Evolutionary conservation across 2,329 filamentous ascomycete species (phyloP), one percentile per base, ranked within the genome.

Genomic region (Onygenales sp.): DNA sequence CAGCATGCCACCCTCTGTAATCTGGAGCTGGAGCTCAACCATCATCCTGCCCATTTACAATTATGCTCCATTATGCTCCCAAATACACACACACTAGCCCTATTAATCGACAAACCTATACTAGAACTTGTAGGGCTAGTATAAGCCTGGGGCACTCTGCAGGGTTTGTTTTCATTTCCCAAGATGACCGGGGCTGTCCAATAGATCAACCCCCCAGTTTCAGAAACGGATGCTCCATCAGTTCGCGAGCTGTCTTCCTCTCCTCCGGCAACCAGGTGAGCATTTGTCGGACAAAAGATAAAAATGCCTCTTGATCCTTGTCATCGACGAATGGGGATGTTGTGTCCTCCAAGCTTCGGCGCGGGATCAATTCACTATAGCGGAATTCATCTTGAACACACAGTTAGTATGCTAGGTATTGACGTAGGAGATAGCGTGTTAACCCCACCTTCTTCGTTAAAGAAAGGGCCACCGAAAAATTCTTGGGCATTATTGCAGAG

Each of bases 161-260:
- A 27, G 21, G 21, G 21, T 27, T 27, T 27, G 21, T 4, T 27
- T 27, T 27, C 21, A 27, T 27, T 27, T 27, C 21, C 21, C 21
- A 27, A 17, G 17, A 17, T 17, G 17, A 17, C 17, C 17, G 17
- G 17, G 17, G 17, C 21, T 27, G 21, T 27, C 5, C 21, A 27
- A 27, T 5, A 27, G 21, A 32, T 32, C 31, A 45, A 33, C 31
- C 5, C 10, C 5, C 7, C 4, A 42, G 39, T 42, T 13, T 60
- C 54, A 39, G 69, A 71, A 32, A 68, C 65, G 44, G 64, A 58
- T 67, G 63, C 6, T 65, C 56, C 9, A 63, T 54, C 13, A 66
- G 52, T 50, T 67, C 62, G 11, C 60, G 54, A 27, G 64, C 64
- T 2, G 64, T 66, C 58, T 61, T 60, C 31, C 64, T 60, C 38